These are phyloP conservation scores for Salvia hispanica DNA, from an alignment of 257 asterid species.

Conservation along the genomic window DNA sequence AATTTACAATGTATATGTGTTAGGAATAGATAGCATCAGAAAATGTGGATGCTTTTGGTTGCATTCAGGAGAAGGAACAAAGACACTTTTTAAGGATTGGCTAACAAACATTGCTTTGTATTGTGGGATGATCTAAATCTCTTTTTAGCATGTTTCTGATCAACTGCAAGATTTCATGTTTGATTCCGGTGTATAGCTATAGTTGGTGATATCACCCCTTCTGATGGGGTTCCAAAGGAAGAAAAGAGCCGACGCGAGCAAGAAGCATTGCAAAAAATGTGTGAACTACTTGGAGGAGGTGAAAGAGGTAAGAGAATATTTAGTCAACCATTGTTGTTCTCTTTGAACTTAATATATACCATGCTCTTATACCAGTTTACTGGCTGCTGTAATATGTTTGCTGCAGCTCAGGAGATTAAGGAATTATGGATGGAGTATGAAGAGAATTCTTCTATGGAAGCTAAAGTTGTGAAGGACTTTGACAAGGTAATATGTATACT, in stretches of 20 bases:
- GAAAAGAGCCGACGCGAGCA: conserved; percentile 84
- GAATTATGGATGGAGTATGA: conserved; percentile 97
- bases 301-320: conserved; percentile 59
- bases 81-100: conserved; percentile 6
- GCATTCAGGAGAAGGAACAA: conserved; percentile 12
- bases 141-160: conserved; percentile 15
- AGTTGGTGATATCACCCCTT: conserved; percentile 94
- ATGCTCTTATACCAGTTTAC: conserved; percentile 25
- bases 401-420: conserved; percentile 82
- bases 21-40: conserved; percentile 3
- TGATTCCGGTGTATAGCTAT: conserved; percentile 55
- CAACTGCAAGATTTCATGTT: conserved; percentile 20
- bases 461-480: conserved; percentile 92
- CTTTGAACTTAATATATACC: conserved; percentile 20
- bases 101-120: not conserved
- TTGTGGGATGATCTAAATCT: conserved; percentile 9
- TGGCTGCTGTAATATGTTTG: conserved; percentile 32
- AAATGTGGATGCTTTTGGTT: conserved; percentile 2
- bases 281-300: conserved; percentile 91
- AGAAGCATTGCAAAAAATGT: conserved; percentile 82
- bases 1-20: not conserved
- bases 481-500: conserved; percentile 67
- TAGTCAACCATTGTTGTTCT: conserved; percentile 17
- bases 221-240: conserved; percentile 83
- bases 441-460: conserved; percentile 78